These are phyloP conservation scores for Piromyces finnis DNA, from an alignment of 192 early-diverging fungal genomes.

Conservation along the genomic window DNA sequence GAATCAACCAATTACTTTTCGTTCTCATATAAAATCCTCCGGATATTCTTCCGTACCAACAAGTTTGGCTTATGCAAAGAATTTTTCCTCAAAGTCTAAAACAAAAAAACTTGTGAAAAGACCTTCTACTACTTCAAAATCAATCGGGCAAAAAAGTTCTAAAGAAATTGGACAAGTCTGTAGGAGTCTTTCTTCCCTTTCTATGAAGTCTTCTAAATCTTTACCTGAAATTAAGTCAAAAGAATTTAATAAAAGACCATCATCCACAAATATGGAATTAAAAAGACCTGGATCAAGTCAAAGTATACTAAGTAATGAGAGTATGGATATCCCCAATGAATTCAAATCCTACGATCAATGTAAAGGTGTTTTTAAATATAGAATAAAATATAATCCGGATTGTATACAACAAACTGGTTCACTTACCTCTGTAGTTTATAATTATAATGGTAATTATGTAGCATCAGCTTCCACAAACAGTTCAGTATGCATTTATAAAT, in stretches of 20 bases:
- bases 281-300: neutral
- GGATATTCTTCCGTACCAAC: neutral
- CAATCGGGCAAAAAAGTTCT: too few relatives aligned
- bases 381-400: neutral
- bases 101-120: neutral
- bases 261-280: neutral
- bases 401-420: neutral
- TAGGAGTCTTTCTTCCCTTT: neutral
- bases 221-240: neutral
- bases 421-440: neutral
- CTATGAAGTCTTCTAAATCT: neutral
- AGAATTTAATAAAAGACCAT: neutral
- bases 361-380: neutral
- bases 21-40: neutral
- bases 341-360: neutral
- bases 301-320: neutral
- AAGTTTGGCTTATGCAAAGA: neutral
- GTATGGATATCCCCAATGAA: neutral
- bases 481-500: neutral
- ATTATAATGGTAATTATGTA: neutral
- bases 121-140: neutral
- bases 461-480: neutral
- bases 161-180: neutral
- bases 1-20: neutral
- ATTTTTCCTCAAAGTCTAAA: neutral